Conservation (phyloP, 2,329 filamentous ascomycete species). For the Fusarium irregulare region DNA sequence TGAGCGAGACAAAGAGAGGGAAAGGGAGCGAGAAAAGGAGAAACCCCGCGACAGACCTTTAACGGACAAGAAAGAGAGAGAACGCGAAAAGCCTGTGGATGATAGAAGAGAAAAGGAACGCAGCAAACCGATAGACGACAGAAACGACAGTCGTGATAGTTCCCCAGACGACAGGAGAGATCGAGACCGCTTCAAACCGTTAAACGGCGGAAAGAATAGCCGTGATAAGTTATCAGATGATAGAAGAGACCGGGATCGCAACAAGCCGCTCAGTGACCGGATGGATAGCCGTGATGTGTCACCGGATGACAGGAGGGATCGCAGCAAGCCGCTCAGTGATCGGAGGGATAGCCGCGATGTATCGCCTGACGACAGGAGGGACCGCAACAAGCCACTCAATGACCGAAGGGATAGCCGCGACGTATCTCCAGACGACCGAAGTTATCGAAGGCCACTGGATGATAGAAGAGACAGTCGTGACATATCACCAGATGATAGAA, state of each 20-base stretch:
- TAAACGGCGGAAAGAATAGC: not conserved
- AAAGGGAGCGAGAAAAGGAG: constrained; percentile 15
- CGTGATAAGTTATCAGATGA: not conserved
- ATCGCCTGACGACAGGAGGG: not conserved
- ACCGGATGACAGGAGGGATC: not conserved
- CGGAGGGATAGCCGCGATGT: not conserved
- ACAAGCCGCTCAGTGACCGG: not conserved
- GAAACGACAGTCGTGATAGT: constrained; percentile 7
- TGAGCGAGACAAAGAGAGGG: constrained; percentile 12
- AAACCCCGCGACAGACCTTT: constrained; percentile 9
- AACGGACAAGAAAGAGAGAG: not conserved
- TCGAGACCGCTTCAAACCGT: not conserved
- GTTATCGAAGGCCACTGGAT: not conserved
- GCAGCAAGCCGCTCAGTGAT: not conserved
- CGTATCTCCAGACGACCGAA: not conserved
- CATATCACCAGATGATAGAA: not conserved
- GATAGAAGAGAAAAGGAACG: constrained; percentile 1
- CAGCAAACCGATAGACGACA: constrained; percentile 3
- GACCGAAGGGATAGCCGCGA: not conserved
- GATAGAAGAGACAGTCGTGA: constrained; percentile 2
- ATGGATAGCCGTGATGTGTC: not conserved
- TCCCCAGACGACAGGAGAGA: not conserved
- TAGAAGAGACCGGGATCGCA: not conserved
- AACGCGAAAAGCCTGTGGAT: not conserved
- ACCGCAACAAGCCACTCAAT: not conserved